Conservation (phyloP, 225 moss, liverwort and hornwort genomes). For the Sphagnum tenellum region DNA sequence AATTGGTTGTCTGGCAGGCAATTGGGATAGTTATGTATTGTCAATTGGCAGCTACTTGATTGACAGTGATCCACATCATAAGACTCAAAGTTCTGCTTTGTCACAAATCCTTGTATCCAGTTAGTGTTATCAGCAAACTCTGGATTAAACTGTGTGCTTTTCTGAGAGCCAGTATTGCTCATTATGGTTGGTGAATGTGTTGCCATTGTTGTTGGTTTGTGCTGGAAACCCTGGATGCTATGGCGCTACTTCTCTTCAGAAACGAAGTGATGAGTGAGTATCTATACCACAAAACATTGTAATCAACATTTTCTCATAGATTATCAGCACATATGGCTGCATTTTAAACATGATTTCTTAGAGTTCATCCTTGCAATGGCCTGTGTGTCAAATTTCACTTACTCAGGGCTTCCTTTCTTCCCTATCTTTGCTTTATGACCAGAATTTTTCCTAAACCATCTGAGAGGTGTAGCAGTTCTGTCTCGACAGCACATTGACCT, state of each 20-base stretch:
- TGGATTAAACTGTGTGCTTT: no score
- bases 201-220: no score
- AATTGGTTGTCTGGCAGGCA: not conserved
- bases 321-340: not conserved
- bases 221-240: not conserved
- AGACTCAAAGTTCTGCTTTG: no score
- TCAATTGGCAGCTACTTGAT: not conserved
- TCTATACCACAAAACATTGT: not conserved
- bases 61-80: no score
- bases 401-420: not conserved
- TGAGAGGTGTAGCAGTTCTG: no score
- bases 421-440: not conserved
- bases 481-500: no score
- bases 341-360: not conserved
- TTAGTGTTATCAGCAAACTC: no score
- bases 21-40: not conserved
- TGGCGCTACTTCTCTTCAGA: conserved; percentile 16
- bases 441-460: no score
- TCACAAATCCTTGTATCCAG: no score
- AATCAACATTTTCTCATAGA: not conserved
- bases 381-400: not conserved
- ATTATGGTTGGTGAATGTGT: no score
- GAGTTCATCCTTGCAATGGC: not conserved
- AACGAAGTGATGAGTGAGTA: conserved; percentile 55
- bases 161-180: no score